Base-by-base conservation (phyloP, 2,329 filamentous ascomycete genomes). In the Fonsecaea nubica region DNA sequence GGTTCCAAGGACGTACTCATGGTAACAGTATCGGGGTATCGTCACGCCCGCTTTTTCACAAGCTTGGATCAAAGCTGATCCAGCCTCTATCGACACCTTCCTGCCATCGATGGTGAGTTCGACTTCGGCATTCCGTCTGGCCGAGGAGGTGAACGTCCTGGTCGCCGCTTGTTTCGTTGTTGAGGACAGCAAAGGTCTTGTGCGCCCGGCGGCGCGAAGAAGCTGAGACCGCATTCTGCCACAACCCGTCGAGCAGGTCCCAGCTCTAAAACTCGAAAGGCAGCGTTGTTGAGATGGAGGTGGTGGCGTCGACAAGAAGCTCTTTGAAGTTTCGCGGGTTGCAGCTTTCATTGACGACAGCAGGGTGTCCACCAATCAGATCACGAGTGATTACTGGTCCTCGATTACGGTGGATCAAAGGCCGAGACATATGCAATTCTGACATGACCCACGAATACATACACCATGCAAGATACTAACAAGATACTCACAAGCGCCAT, bases 21-120 rank as follows among this genome's bases (percentile, higher is more conserved):
- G 94, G 82, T 98, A 98, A 83, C 94, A 98, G 82, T 97, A 97
- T 92, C 93, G 93, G 74, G 94, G 94, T 77, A 98, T 86, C 69
- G 91, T 95, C 72, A 86, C 87, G 77, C 95, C 95, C 72, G 94
- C 95, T 85, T 99, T 97, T 83, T 99, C 95, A 85, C 95, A 99
- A 78, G 95, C 95, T 84, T 99, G 95, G 79, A 99, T 99, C 76
- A 99, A 87, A 77, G 95, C 94, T 75, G 95, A 95, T 73, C 94
- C 94, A 82, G 94, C 94, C 91, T 97, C 93, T 80, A 99, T 93
- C 70, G 93, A 97, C 64, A 99, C 90, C 83, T 97, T 96, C 86
- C 97, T 97, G 78, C 94, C 95, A 88, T 99, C 94, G 85, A 97
- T 89, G 77, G 94, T 99, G 81, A 99, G 88, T 87, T 97, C 93